Percentiles rank a stretch among this genome's conserved stretches.
phyloP scores from a whole-genome alignment of 1,284 basidiomycete genomes.

The Schizophyllum amplum region DNA sequence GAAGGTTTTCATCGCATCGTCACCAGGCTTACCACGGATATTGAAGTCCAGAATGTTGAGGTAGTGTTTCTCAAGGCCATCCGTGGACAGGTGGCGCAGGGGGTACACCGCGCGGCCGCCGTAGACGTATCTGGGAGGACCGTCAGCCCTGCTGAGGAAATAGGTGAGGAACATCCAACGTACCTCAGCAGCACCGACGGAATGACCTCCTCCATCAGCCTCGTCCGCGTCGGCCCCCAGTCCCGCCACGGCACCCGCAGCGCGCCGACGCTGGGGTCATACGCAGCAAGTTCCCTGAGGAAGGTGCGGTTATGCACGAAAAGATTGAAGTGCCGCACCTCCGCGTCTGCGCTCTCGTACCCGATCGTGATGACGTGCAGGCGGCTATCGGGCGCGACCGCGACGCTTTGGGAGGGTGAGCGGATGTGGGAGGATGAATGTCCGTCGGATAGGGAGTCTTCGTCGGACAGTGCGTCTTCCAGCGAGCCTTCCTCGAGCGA shows the following conservation, averaged over 20 bases:
- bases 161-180: conserved; percentile 1
- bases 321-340: conserved; percentile 19
- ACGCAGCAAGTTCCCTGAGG: conserved; percentile 15
- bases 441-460: no score
- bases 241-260: conserved; percentile 28
- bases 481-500: no score
- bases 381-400: conserved; percentile 27
- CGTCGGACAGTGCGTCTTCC: no score
- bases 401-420: conserved; percentile 20
- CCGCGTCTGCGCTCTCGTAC: conserved; percentile 18
- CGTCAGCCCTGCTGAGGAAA: background rate
- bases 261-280: background rate
- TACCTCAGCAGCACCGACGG: conserved; percentile 33
- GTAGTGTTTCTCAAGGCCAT: background rate
- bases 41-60: background rate
- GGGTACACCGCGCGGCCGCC: conserved; percentile 32
- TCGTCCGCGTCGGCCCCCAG: conserved; percentile 37
- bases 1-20: no score
- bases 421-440: background rate
- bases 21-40: background rate
- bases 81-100: background rate
- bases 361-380: conserved; percentile 36
- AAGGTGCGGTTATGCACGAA: conserved; percentile 31
- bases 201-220: conserved; percentile 25
- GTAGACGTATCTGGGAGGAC: conserved; percentile 32